These are phyloP conservation scores for Naganishia antarctica DNA, from an alignment of 768 basidiomycete species.

Conservation along the genomic window DNA sequence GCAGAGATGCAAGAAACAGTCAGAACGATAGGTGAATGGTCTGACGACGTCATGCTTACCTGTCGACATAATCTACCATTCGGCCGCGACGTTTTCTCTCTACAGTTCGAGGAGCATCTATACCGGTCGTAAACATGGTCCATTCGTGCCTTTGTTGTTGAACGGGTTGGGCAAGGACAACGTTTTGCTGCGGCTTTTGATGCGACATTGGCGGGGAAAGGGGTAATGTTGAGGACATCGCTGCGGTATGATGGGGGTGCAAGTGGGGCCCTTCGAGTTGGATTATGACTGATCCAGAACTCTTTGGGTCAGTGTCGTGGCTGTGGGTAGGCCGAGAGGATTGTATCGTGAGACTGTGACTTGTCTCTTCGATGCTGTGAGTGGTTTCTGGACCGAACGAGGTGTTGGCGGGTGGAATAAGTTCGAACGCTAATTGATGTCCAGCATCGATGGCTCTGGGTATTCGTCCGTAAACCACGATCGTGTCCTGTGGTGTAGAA, in stretches of 20 bases:
- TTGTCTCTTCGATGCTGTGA: slow-evolving; percentile 8
- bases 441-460: slow-evolving; percentile 9
- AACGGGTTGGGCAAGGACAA: not conserved
- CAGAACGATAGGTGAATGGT: not conserved
- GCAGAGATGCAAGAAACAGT: not conserved
- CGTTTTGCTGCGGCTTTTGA: not conserved
- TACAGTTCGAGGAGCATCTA: slow-evolving; percentile 22
- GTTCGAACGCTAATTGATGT: not conserved
- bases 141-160: slow-evolving; percentile 14
- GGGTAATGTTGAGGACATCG: slow-evolving; percentile 10
- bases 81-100: slow-evolving; percentile 24
- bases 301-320: no score
- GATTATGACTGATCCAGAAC: no score
- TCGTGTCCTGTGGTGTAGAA: no score
- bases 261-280: no score
- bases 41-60: not conserved
- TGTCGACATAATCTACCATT: slow-evolving; percentile 25
- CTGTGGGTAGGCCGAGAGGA: no score
- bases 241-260: not conserved
- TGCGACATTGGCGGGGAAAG: slow-evolving; percentile 15
- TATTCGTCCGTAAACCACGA: not conserved
- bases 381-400: no score
- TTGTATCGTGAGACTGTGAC: slow-evolving; percentile 16
- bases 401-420: no score
- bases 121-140: not conserved